Conservation (phyloP, 306 rosid species). For the Cotoneaster glaucophyllus region DNA sequence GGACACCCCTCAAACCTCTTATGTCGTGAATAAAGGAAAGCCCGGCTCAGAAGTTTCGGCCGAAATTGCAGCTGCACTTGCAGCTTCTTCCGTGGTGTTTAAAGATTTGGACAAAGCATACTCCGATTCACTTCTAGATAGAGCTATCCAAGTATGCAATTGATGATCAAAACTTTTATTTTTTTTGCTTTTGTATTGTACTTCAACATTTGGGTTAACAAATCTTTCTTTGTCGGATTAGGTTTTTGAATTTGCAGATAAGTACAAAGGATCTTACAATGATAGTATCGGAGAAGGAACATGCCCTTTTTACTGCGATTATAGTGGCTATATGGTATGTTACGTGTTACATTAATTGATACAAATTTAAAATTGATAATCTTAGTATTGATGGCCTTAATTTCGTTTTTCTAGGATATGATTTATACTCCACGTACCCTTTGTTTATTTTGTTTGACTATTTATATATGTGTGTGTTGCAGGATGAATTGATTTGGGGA, state of each 20-base stretch:
- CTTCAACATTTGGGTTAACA: not conserved
- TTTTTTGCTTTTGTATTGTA: not conserved
- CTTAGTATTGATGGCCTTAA: too few relatives aligned
- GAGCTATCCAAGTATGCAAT: conserved; percentile 15
- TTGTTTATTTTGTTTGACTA: too few relatives aligned
- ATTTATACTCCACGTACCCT: too few relatives aligned
- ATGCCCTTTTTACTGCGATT: not conserved
- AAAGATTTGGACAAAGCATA: not conserved
- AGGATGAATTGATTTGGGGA: conserved; percentile 58
- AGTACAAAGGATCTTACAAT: not conserved
- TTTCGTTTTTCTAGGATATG: too few relatives aligned
- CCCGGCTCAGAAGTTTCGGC: conserved; percentile 52
- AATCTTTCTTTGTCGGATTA: not conserved
- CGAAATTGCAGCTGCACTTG: conserved; percentile 43
- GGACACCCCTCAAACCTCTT: conserved; percentile 45
- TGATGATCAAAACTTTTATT: not conserved
- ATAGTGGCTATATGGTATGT: not conserved
- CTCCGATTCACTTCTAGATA: conserved; percentile 14
- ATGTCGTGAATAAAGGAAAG: conserved; percentile 8
- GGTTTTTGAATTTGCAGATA: not conserved
- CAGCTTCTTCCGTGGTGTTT: conserved; percentile 41
- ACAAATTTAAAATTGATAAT: too few relatives aligned
- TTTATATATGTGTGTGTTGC: not conserved
- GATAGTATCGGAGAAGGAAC: not conserved
- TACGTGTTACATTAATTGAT: too few relatives aligned